Evolutionary conservation across 306 rosid genomes (phyloP).

Genomic region (Dicorynia guianensis): DNA sequence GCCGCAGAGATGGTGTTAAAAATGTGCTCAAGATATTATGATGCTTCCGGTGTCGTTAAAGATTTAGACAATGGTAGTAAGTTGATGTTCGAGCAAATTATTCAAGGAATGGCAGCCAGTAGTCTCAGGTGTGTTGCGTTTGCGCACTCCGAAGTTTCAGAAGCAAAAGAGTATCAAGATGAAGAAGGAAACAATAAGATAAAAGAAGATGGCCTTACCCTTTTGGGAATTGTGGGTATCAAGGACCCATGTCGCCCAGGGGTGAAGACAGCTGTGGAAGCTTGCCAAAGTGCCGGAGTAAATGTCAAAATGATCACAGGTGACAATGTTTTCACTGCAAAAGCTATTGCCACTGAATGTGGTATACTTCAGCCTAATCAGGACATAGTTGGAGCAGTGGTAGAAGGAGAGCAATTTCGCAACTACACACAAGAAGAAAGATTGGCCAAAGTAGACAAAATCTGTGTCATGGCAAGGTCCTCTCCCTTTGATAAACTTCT

Average conservation of each 20-base stretch:
- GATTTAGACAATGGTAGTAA: not conserved
- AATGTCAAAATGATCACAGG: no score
- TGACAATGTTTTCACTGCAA: no score
- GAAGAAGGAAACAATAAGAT: not conserved
- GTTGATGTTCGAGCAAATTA: slow-evolving; percentile 24
- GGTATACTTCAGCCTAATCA: no score
- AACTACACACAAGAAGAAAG: no score
- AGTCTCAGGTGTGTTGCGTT: slow-evolving; percentile 43
- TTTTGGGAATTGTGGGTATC: slow-evolving; percentile 33
- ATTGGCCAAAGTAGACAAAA: slow-evolving; percentile 33
- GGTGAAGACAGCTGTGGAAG: slow-evolving; percentile 32
- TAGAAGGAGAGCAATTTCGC: no score
- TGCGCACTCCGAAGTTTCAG: slow-evolving; percentile 19
- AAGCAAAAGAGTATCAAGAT: no score
- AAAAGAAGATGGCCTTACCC: slow-evolving; percentile 21
- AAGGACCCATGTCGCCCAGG: slow-evolving; percentile 37
- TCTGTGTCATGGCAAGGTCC: no score
- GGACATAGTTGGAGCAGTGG: no score
- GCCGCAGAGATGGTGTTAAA: slow-evolving; percentile 45
- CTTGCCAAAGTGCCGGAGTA: slow-evolving; percentile 28
- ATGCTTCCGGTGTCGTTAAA: slow-evolving; percentile 21
- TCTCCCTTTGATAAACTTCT: no score
- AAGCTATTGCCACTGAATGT: no score
- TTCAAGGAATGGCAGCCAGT: slow-evolving; percentile 43
- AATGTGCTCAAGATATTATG: slow-evolving; percentile 40